Evolutionary conservation across 306 rosid species (phyloP).

Genomic region (Medicago lupulina): DNA sequence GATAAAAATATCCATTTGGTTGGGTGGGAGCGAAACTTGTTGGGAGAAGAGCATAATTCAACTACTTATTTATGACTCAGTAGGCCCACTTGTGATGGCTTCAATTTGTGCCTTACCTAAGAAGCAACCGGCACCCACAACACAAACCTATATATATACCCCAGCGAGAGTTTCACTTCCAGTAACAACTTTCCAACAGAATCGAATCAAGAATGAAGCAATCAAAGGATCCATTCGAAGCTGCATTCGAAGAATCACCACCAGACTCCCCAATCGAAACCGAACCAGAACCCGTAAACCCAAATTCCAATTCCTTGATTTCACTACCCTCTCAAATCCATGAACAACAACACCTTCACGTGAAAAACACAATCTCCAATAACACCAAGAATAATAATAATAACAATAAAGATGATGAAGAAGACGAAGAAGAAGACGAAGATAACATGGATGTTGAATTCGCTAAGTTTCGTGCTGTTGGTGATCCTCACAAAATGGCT

Average conservation of each 20-base stretch:
- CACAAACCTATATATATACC: background rate
- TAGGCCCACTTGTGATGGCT: too few species aligned
- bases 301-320: conserved; percentile 34
- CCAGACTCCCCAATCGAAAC: conserved; percentile 56
- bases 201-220: conserved; percentile 56
- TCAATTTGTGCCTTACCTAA: too few species aligned
- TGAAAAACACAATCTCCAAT: too few species aligned
- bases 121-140: background rate
- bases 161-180: background rate
- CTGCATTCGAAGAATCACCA: conserved; percentile 82
- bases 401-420: conserved; percentile 45
- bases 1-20: too few species aligned
- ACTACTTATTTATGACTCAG: too few species aligned
- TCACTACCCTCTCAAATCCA: background rate
- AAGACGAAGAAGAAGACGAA: conserved; percentile 82
- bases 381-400: too few species aligned
- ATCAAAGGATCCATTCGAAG: conserved; percentile 95
- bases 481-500: conserved; percentile 78
- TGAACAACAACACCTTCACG: too few species aligned
- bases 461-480: conserved; percentile 64
- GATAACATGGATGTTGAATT: conserved; percentile 93
- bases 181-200: background rate
- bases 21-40: too few species aligned
- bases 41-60: too few species aligned
- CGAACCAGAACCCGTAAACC: conserved; percentile 36